These are phyloP conservation scores for Inonotus hispidus DNA, from an alignment of 1,284 basidiomycete species.

Conservation along the genomic window DNA sequence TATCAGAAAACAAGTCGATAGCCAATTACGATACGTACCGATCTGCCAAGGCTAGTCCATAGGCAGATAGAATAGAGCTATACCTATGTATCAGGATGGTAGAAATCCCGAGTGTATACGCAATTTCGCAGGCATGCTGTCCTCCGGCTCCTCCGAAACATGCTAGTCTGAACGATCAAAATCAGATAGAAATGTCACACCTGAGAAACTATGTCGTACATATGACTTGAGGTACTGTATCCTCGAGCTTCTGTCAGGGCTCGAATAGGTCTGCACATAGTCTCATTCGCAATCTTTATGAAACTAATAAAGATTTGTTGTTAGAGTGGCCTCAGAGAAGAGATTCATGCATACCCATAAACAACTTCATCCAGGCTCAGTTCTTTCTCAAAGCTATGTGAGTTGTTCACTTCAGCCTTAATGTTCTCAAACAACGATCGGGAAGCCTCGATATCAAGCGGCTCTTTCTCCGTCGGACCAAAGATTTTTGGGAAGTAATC, in stretches of 20 bases:
- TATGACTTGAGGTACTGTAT: slow-evolving; percentile 78
- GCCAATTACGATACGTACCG: slow-evolving; percentile 41
- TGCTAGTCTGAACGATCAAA: slow-evolving; percentile 49
- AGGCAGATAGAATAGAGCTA: slow-evolving; percentile 85
- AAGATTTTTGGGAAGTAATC: slow-evolving; percentile 87
- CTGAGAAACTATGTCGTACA: slow-evolving; percentile 38
- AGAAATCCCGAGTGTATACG: slow-evolving; percentile 72
- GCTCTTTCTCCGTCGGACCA: slow-evolving; percentile 79
- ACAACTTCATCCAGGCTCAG: slow-evolving; percentile 82
- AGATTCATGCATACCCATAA: slow-evolving; percentile 55
- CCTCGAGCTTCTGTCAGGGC: slow-evolving; percentile 89
- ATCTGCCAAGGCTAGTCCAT: slow-evolving; percentile 85
- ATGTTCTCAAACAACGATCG: slow-evolving; percentile 59
- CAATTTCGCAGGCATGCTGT: slow-evolving; percentile 89
- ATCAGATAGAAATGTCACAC: background rate
- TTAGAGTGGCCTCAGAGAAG: background rate
- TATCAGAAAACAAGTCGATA: background rate
- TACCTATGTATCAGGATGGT: slow-evolving; percentile 84
- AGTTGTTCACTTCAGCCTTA: slow-evolving; percentile 61
- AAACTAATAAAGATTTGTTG: slow-evolving; percentile 45
- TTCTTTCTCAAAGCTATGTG: slow-evolving; percentile 46
- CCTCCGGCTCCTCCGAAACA: slow-evolving; percentile 92
- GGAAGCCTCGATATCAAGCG: slow-evolving; percentile 71
- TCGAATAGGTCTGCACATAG: slow-evolving; percentile 90
- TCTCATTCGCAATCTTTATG: slow-evolving; percentile 91